Percentiles rank a stretch among this genome's conserved stretches.
Evolutionary conservation across 2,329 filamentous ascomycete species (phyloP).

Genomic region (Colletotrichum spinosum): DNA sequence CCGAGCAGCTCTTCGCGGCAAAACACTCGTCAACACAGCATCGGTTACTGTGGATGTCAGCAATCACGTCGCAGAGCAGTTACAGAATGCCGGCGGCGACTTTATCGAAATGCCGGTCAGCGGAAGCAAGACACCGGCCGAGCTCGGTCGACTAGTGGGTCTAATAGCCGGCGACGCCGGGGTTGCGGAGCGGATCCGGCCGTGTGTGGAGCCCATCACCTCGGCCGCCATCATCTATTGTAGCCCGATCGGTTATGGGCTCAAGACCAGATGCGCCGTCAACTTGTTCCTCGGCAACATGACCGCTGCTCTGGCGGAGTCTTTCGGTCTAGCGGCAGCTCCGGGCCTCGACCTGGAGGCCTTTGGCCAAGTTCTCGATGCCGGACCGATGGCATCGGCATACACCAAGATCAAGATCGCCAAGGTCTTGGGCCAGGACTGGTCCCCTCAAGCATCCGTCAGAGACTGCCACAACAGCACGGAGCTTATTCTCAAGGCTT

Average conservation of each 20-base stretch:
- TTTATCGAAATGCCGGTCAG: constrained; percentile 51
- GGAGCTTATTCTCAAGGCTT: constrained; percentile 43
- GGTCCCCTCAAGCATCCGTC: constrained; percentile 45
- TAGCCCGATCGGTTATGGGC: constrained; percentile 45
- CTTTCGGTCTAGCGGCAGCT: constrained; percentile 46
- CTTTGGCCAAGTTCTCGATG: constrained; percentile 45
- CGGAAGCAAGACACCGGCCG: constrained; percentile 48
- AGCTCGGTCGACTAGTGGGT: constrained; percentile 47
- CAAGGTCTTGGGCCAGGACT: constrained; percentile 46
- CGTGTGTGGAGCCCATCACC: constrained; percentile 37
- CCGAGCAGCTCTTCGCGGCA: constrained; percentile 42
- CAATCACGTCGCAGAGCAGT: constrained; percentile 39
- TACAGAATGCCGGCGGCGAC: constrained; percentile 42
- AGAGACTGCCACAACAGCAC: constrained; percentile 48
- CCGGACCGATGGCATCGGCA: constrained; percentile 45
- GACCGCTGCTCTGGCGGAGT: constrained; percentile 47
- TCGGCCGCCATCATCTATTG: constrained; percentile 47
- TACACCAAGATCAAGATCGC: constrained; percentile 45
- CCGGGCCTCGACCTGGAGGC: constrained; percentile 47
- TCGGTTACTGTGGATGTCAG: constrained; percentile 45
- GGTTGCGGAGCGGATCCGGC: constrained; percentile 41
- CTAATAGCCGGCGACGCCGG: constrained; percentile 46
- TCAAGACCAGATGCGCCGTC: constrained; percentile 48
- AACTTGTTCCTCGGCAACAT: constrained; percentile 46
- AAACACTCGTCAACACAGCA: constrained; percentile 47